Base-by-base conservation (phyloP, 2,329 filamentous ascomycete species). In the Emericellopsis cladophorae region DNA sequence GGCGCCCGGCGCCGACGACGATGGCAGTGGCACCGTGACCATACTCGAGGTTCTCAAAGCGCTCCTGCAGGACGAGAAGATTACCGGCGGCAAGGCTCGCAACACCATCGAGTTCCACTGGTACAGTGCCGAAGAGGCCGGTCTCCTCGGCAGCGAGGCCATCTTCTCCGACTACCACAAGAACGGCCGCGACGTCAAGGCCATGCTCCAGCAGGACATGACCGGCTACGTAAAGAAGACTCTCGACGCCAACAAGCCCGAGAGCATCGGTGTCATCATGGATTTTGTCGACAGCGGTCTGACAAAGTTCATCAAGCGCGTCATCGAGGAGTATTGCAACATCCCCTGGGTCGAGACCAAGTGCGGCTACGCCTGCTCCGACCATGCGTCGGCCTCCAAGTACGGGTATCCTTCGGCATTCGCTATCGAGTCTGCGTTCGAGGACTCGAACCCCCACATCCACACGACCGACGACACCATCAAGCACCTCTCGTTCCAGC, bases 181-280 rank as follows among this genome's bases (percentile, higher is more conserved):
- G 57, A 62, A 74, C 18, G 72, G 74, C 26, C 75, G 81, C 22
- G 79, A 90, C 48, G 73, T 96, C 59, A 93, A 90, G 65, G 90
- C 90, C 29, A 96, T 96, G 92, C 75, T 96, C 41, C 90, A 96
- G 66, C 90, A 96, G 63, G 90, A 96, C 61, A 96, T 96, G 90
- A 94, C 87, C 2, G 90, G 90, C 15, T 95, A 83, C 57, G 74
- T 88, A 5, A 78, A 89, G 57, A 81, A 80, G 53, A 94, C 88
- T 0, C 65, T 92, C 16, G 84, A 92, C 48, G 81, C 85, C 4
- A 88, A 88, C 44, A 72, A 85, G 60, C 74, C 79, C 5, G 90
- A 95, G 68, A 82, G 79, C 36, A 84, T 96, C 3, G 90, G 90
- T 35, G 85, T 96, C 40, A 94, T 96, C 53, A 88, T 84, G 5